Base-by-base conservation (phyloP, 2,329 filamentous ascomycete species). In the Aureobasidium sp. region DNA sequence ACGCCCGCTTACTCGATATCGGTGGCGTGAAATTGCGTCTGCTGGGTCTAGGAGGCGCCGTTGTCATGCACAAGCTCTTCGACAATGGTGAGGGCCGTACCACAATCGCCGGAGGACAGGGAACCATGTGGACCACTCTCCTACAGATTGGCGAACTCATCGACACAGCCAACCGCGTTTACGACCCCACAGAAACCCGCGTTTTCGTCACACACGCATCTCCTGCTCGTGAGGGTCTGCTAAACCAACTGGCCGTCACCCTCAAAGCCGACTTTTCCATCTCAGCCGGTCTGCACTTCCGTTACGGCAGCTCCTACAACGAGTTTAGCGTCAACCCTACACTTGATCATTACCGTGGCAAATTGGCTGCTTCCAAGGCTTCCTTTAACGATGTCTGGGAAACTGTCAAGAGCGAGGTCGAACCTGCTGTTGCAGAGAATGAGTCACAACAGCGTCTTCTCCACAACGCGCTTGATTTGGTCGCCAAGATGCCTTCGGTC, bases 311-410 rank as follows among this genome's bases (percentile, higher is more conserved):
- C 70, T 98, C 94, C 1, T 98, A 98, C 79, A 98, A 98, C 72
- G 94, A 98, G 70, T 98, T 98, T 73, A 96, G 90, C 59, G 93
- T 98, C 66, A 98, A 98, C 70, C 94, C 93, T 2, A 96, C 91
- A 0, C 78, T 98, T 53, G 93, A 98, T 64, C 93, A 98, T 72
- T 98, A 98, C 72, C 89, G 94, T 56, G 94, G 93, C 67, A 98
- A 98, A 78, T 83, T 98, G 52, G 91, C 93, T 48, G 93, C 93
- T 11, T 97, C 91, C 45, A 97, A 96, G 73, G 91, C 93, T 1
- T 97, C 93, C 0, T 98, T 98, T 76, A 95, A 94, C 68, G 93
- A 98, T 69, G 93, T 98, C 6, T 98, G 93, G 93, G 93, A 98
- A 70, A 98, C 93, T 1, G 93, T 98, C 63, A 95, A 95, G 74